phyloP scores from a whole-genome alignment of 202 grass and related monocot genomes.

The Digitaria exilis region DNA sequence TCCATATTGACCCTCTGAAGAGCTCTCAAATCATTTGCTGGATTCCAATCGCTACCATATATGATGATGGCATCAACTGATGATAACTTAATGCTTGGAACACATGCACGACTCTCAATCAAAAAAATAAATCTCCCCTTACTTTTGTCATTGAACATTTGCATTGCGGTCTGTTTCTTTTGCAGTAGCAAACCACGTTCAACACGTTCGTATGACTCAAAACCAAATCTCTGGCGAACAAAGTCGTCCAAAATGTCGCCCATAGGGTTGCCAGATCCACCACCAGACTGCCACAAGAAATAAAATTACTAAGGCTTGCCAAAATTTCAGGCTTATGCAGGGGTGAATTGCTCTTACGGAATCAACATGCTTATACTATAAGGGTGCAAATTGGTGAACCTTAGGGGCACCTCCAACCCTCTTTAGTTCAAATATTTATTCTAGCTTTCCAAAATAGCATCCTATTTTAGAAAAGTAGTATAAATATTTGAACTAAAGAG shows the following conservation, averaged over 20 bases:
- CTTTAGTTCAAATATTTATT: too few relatives aligned
- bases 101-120: conserved; percentile 83
- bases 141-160: conserved; percentile 87
- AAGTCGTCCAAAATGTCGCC: conserved; percentile 95
- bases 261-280: conserved; percentile 69
- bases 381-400: too few relatives aligned
- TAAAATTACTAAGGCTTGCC: background rate
- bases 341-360: background rate
- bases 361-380: conserved; percentile 3
- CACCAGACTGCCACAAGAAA: conserved; percentile 62
- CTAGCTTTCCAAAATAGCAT: too few relatives aligned
- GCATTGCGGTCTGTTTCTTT: conserved; percentile 73
- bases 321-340: conserved; percentile 26
- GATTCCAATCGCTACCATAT: conserved; percentile 90
- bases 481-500: too few relatives aligned
- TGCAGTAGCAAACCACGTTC: conserved; percentile 58
- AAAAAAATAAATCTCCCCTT: conserved; percentile 86
- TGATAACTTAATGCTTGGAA: conserved; percentile 83
- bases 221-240: conserved; percentile 87
- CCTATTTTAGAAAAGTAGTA: too few relatives aligned
- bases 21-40: conserved; percentile 74
- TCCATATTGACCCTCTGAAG: conserved; percentile 82
- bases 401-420: too few relatives aligned
- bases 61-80: conserved; percentile 86
- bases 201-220: conserved; percentile 78